phyloP scores from a whole-genome alignment of 1,139 yeast species.

The Kurtzmaniella quercitrusa region DNA sequence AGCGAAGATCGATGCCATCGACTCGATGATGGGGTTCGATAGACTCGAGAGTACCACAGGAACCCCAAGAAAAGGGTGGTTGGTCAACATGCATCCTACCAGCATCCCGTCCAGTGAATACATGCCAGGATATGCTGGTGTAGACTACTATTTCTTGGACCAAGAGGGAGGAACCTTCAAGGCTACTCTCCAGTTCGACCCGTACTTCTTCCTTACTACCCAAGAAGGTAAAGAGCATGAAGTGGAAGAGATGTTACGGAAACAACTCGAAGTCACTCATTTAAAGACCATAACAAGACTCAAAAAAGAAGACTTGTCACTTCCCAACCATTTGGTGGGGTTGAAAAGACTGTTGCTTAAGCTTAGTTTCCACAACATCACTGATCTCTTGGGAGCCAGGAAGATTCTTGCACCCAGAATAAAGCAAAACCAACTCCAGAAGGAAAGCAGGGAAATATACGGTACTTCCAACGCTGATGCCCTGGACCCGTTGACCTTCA shows the following conservation, averaged over 20 bases:
- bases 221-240: conserved; percentile 67
- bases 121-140: conserved; percentile 72
- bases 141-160: conserved; percentile 92
- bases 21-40: conserved; percentile 79
- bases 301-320: conserved; percentile 69
- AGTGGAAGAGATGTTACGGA: conserved; percentile 80
- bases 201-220: conserved; percentile 79
- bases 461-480: conserved; percentile 7
- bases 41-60: conserved; percentile 51
- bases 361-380: conserved; percentile 69
- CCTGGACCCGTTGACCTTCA: conserved; percentile 57
- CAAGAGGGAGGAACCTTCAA: conserved; percentile 97
- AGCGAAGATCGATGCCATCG: conserved; percentile 60
- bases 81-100: conserved; percentile 79
- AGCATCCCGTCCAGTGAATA: conserved; percentile 54
- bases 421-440: conserved; percentile 58
- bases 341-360: conserved; percentile 59
- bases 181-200: conserved; percentile 77
- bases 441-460: conserved; percentile 69
- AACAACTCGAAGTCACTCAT: conserved; percentile 53
- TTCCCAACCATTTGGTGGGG: conserved; percentile 87
- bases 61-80: conserved; percentile 77
- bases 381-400: conserved; percentile 74
- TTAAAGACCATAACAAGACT: conserved; percentile 55
- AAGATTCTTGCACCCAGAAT: conserved; percentile 65